phyloP scores from a whole-genome alignment of 1,139 yeast genomes.

The Entelexis paramagnoliae region DNA sequence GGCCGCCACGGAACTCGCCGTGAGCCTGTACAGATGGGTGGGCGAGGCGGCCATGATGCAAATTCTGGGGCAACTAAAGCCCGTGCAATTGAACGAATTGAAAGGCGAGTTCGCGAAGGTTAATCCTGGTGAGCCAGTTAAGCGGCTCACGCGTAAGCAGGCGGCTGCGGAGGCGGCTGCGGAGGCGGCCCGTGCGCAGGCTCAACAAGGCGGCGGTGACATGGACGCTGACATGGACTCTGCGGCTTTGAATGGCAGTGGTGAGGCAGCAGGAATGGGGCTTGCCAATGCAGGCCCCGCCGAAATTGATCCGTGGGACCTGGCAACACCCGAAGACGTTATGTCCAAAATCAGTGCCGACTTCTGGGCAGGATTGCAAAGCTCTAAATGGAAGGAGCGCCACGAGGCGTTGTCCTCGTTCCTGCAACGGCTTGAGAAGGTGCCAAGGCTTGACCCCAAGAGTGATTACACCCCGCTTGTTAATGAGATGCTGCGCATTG shows the following conservation, averaged over 20 bases:
- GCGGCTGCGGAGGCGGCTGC: slow-evolving; percentile 16
- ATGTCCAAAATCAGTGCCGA: slow-evolving; percentile 55
- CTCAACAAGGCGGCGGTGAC: slow-evolving; percentile 1
- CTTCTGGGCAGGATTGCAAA: slow-evolving; percentile 45
- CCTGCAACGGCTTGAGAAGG: slow-evolving; percentile 39
- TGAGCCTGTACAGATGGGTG: slow-evolving; percentile 67
- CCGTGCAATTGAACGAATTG: slow-evolving; percentile 85
- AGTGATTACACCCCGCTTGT: slow-evolving; percentile 62
- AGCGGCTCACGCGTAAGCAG: slow-evolving; percentile 38
- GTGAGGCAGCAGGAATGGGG: neutral
- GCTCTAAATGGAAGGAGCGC: slow-evolving; percentile 84
- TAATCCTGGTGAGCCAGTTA: slow-evolving; percentile 34
- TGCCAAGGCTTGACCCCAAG: slow-evolving; percentile 39
- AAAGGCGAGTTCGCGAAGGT: slow-evolving; percentile 54
- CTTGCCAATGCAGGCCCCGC: slow-evolving; percentile 25
- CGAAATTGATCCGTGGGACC: slow-evolving; percentile 42
- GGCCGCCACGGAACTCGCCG: slow-evolving; percentile 60
- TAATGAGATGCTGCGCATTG: slow-evolving; percentile 54
- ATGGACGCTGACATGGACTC: neutral
- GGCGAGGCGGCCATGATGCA: slow-evolving; percentile 54
- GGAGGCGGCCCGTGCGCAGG: slow-evolving; percentile 23
- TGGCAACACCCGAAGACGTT: slow-evolving; percentile 51
- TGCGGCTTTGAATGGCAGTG: slow-evolving; percentile 26
- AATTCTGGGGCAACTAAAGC: slow-evolving; percentile 65
- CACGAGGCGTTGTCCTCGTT: slow-evolving; percentile 75